Base-by-base conservation (phyloP, 805 yeast genomes). In the Kazachstania kunashirensis region DNA sequence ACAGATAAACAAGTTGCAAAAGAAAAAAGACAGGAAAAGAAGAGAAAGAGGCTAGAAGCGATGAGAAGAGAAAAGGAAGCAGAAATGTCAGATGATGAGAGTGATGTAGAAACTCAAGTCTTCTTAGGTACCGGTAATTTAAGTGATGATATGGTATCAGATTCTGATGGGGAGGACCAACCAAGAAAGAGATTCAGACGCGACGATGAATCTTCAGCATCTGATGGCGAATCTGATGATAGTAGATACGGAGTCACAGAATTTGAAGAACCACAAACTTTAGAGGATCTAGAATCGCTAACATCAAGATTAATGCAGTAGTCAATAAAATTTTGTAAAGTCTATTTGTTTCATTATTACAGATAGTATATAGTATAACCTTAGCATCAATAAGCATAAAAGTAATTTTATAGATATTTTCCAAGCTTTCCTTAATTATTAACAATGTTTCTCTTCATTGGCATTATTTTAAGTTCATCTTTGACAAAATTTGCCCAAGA, bases 241-340 rank as follows among this genome's bases (percentile, higher is more conserved):
- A 59, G 54, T 29, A 63, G 23, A 9, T 24, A 15, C n/a, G 34
- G 27, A 28, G 32, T 81, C 32, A 65, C 83, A 42, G 95, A 88
- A 62, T 67, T 84, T 31, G 94, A 84, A 48, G 84, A 78, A 50
- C 96, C 96, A 12, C 82, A 84, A 51, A 82, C 95, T 13, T 67
- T 92, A 57, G 96, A 85, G 59, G 98, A 92, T 54, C 71, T 92
- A 60, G 98, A 92, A 67, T 86, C 94, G 34, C 72, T 84, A 64
- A 79, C 95, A 2, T 71, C 70, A 17, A 66, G 60, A 49, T 57
- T 71, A 34, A 49, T 68, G 16, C 39, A 41, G 26, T 29, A 29
- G n/a, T 41, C 27, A 14, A 5, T 11, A 6, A 27, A 27, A 14
- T 16, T 12, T 16, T 14, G 8, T 5, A 8, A 14, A 12, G 9